phyloP scores from a whole-genome alignment of 2,329 filamentous ascomycete genomes.

The Alternaria atra region DNA sequence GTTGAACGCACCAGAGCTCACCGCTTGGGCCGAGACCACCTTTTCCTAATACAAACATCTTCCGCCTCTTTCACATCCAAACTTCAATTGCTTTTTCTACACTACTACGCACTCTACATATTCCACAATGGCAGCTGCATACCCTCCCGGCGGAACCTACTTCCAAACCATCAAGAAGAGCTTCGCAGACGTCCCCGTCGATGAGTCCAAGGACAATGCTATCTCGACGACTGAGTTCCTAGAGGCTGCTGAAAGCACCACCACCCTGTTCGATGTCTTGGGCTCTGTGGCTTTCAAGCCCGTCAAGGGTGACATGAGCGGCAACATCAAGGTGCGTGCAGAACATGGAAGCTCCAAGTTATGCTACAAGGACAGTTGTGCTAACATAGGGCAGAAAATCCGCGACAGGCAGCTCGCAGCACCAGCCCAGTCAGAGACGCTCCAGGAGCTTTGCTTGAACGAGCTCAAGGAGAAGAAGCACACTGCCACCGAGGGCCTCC shows the following conservation, averaged over 20 bases:
- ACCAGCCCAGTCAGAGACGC: constrained; percentile 78
- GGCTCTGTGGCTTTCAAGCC: constrained; percentile 80
- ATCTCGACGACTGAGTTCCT: constrained; percentile 88
- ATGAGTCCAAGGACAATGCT: constrained; percentile 76
- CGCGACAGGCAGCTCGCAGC: constrained; percentile 81
- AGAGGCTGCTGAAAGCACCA: constrained; percentile 86
- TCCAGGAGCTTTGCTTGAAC: constrained; percentile 85
- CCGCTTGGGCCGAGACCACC: constrained; percentile 25
- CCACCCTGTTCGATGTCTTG: constrained; percentile 78
- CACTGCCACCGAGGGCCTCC: constrained; percentile 83
- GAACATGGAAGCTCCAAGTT: neutral
- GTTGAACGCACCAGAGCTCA: constrained; percentile 23
- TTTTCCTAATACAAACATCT: constrained; percentile 9
- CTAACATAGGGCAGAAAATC: constrained; percentile 73
- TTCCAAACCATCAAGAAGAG: constrained; percentile 85
- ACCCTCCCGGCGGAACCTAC: constrained; percentile 75
- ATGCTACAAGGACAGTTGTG: neutral
- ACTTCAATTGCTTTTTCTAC: constrained; percentile 2
- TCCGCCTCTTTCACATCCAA: neutral
- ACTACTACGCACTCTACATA: neutral
- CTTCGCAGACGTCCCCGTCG: constrained; percentile 83
- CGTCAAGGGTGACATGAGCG: constrained; percentile 89
- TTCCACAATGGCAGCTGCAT: constrained; percentile 40
- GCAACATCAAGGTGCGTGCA: constrained; percentile 81
- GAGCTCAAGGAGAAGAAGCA: constrained; percentile 93